phyloP scores from a whole-genome alignment of 139 green algal species.

The Picochlorum sp. region DNA sequence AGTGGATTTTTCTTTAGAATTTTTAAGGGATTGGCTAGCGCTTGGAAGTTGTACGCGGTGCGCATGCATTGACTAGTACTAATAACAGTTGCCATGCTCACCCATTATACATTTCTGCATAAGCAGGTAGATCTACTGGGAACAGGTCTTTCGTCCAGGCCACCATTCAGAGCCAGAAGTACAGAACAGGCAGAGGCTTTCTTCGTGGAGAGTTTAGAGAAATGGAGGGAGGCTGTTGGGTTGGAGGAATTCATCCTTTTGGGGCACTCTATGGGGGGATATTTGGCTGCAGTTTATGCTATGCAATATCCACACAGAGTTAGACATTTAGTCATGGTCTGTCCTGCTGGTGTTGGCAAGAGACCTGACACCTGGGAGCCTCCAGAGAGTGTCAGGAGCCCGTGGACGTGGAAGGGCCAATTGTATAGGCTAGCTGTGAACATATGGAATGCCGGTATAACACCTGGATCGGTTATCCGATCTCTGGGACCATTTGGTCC shows the following conservation, averaged over 20 bases:
- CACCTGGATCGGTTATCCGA: constrained; percentile 58
- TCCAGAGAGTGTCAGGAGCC: constrained; percentile 15
- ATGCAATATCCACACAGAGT: constrained; percentile 69
- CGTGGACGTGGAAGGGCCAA: constrained; percentile 24
- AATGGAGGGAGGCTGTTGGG: constrained; percentile 48
- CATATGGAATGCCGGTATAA: constrained; percentile 57
- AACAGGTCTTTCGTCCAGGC: constrained; percentile 67
- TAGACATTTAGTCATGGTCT: constrained; percentile 77
- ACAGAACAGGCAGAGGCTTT: constrained; percentile 60
- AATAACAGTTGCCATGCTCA: too few species aligned
- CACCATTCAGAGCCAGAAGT: constrained; percentile 43
- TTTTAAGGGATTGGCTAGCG: constrained; percentile 30
- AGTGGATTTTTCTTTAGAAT: constrained; percentile 45
- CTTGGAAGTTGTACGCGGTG: constrained; percentile 43
- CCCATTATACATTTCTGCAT: too few species aligned
- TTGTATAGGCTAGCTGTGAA: constrained; percentile 19
- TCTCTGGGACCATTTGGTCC: constrained; percentile 56
- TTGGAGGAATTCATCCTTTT: constrained; percentile 60
- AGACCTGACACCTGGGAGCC: constrained; percentile 46
- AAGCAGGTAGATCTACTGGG: constrained; percentile 78
- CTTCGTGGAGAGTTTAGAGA: constrained; percentile 57
- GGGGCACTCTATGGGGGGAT: constrained; percentile 52
- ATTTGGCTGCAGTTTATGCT: constrained; percentile 51
- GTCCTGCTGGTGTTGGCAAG: constrained; percentile 61
- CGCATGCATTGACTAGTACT: too few species aligned